Conservation (phyloP, 805 yeast genomes). For the Candida fluviatilis region DNA sequence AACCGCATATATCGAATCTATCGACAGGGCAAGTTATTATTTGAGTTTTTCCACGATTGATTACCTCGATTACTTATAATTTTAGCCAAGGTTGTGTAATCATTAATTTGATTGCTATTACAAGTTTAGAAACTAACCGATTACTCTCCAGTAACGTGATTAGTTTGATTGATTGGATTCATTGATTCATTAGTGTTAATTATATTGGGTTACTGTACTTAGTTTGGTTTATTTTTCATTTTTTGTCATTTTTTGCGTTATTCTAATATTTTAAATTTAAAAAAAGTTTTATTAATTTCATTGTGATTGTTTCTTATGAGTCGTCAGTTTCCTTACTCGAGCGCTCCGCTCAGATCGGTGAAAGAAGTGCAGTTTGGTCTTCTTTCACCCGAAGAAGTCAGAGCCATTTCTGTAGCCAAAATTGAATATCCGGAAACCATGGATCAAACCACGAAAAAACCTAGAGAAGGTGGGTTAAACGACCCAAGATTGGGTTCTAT, state of each 20-base stretch:
- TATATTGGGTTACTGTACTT: not conserved
- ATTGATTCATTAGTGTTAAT: not conserved
- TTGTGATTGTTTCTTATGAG: conserved; percentile 25
- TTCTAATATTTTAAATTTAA: not conserved
- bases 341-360: conserved; percentile 96
- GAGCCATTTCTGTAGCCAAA: conserved; percentile 97
- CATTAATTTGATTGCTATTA: not conserved
- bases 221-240: not conserved
- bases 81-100: not conserved
- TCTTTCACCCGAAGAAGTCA: conserved; percentile 91
- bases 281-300: not conserved
- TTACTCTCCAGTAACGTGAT: too few species aligned
- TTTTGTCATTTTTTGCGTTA: not conserved
- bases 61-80: not conserved
- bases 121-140: too few species aligned
- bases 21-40: not conserved
- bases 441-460: conserved; percentile 94
- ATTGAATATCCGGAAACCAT: conserved; percentile 99
- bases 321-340: conserved; percentile 79
- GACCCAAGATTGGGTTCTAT: conserved; percentile 97
- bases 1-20: not conserved
- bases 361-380: conserved; percentile 99
- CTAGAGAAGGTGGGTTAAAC: conserved; percentile 94
- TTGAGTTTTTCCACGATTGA: not conserved
- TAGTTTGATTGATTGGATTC: not conserved